These are phyloP conservation scores for Talaromyces sp. DNA, from an alignment of 2,329 filamentous ascomycete species.

Conservation along the genomic window DNA sequence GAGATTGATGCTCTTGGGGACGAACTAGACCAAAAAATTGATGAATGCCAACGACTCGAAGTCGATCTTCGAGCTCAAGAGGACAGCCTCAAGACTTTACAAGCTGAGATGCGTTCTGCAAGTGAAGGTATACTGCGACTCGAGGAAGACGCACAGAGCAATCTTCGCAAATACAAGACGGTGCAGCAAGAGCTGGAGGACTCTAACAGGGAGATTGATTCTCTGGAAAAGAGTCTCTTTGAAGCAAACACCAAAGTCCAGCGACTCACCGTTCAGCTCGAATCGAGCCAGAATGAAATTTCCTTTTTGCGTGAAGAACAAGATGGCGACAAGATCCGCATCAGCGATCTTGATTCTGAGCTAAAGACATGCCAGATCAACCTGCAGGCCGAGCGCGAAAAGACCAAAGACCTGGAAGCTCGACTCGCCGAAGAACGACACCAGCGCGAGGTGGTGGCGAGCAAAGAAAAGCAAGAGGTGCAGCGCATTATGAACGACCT, in stretches of 20 bases:
- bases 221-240: slow-evolving; percentile 73
- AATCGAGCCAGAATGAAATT: slow-evolving; percentile 89
- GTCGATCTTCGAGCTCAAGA: slow-evolving; percentile 68
- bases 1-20: slow-evolving; percentile 54
- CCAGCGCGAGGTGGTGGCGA: slow-evolving; percentile 80
- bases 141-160: slow-evolving; percentile 82
- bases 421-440: slow-evolving; percentile 74
- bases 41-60: slow-evolving; percentile 65
- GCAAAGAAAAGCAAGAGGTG: slow-evolving; percentile 88
- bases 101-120: slow-evolving; percentile 88
- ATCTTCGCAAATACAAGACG: slow-evolving; percentile 70
- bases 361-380: slow-evolving; percentile 72
- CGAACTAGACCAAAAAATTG: slow-evolving; percentile 66
- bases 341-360: slow-evolving; percentile 83
- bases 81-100: slow-evolving; percentile 86
- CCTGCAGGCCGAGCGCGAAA: slow-evolving; percentile 80
- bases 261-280: slow-evolving; percentile 81
- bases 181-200: slow-evolving; percentile 79
- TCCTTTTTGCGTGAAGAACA: slow-evolving; percentile 94
- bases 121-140: slow-evolving; percentile 80
- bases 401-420: slow-evolving; percentile 63
- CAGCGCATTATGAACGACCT: slow-evolving; percentile 91
- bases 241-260: slow-evolving; percentile 86
- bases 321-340: slow-evolving; percentile 95
- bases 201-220: slow-evolving; percentile 79